Base-by-base conservation (phyloP, 495 filamentous ascomycete genomes). In the Neurospora sp. region DNA sequence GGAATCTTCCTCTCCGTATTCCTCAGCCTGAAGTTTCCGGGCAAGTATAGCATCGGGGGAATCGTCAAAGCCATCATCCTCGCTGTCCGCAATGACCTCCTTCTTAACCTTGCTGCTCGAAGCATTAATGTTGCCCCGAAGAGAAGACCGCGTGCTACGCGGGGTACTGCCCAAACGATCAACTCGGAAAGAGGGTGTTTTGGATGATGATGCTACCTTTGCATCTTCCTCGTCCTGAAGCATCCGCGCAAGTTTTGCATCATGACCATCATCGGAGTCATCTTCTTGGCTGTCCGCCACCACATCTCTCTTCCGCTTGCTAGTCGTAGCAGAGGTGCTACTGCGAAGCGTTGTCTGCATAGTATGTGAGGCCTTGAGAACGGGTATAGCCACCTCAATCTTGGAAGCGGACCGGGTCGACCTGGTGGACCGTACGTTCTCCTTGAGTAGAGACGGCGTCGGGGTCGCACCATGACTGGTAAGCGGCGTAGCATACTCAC, bases 401-500 rank as follows among this genome's bases (percentile, higher is more conserved):
- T 73, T 71, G 31, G 54, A 35, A 42, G 49, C 74, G 9, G 44
- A 16, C 9, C 70, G 70, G 73, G 74, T 71, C 18, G 31, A 39
- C 23, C 70, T 73, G 14, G 72, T 16, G 8, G 77, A 27, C 66
- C 72, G 44, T 60, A 74, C 42, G 31, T 77, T 27, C 1, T 78
- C 75, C 3, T 76, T 16, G 7, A 76, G 70, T 5, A 74, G 11
- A 10, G 75, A 75, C 1, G 83, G 82, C 4, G 79, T 81, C 0
- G 92, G 89, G 10, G 92, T 92, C 5, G 85, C 86, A 38, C 85
- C 83, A 74, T 88, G 86, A 79, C 93, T 96, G 14, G 93, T 97
- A 27, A 89, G 90, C 10, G 93, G 93, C 5, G 94, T 97, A 54
- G 89, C 90, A 76, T 88, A 90, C 38, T 88, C 90, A 70, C 86